Base-by-base conservation (phyloP, 2,329 filamentous ascomycete species). In the Exophiala viscosa region DNA sequence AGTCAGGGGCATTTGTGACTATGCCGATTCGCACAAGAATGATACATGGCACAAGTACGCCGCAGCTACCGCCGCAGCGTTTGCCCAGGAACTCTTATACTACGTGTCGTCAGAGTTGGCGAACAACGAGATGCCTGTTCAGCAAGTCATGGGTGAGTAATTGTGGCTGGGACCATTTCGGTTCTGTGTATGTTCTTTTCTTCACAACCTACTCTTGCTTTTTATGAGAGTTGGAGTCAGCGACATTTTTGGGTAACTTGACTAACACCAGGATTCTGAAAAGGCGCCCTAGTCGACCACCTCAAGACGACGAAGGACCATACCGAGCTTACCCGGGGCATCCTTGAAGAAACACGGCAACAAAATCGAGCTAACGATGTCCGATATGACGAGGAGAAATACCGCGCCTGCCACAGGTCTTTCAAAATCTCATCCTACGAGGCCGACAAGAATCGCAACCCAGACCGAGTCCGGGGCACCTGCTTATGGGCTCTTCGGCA, bases 1-100 rank as follows among this genome's bases (percentile, higher is more conserved):
- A 0, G 67, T 76, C 39, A 71, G 72, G 9, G 71, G 70, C 0
- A 70, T 75, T 0, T 74, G 66, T 17, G 69, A 73, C 42, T 74
- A 73, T 42, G 63, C 69, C 3, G 72, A 75, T 50, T 67, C 63
- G 0, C 69, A 73, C 46, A 73, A 72, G 56, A 66, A 65, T 18
- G 66, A 73, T 8, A 28, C 35, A 2, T 74, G 69, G 71, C 68
- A 72, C 18, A 34, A 35, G 0, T 72, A 70, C 53, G 70, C 71
- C 0, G 68, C 64, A 2, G 62, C 53, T 3, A 64, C 46, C 2
- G 34, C 46, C 11, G 46, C 46, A 15, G 34, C 46, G 5, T 48
- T 9, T 48, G 36, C 46, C 1, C 23, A 48, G 34, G 46, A 48
- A 28, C 31, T 41, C 14, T 28, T 46, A 4, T 4, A 3, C 3